Evolutionary conservation across 371 early-diverging fungal genomes (phyloP).

Genomic region (Smittium mucronatum): DNA sequence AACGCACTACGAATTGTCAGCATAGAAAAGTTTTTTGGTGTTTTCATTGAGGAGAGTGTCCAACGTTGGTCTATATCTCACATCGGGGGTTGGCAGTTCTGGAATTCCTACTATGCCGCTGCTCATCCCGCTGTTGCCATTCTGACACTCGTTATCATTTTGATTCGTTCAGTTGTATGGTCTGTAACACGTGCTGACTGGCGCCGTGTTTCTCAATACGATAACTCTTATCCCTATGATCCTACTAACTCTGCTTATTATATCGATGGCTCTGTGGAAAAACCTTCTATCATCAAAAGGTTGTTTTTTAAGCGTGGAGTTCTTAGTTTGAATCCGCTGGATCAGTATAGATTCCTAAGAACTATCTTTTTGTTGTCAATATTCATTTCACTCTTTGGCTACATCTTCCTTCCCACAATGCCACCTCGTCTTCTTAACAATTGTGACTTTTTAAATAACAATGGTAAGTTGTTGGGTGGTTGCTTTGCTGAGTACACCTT

Average conservation of each 20-base stretch:
- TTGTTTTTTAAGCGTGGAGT: not conserved
- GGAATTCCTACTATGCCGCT: slow-evolving; percentile 36
- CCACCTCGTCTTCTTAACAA: slow-evolving; percentile 31
- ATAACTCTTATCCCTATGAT: not conserved
- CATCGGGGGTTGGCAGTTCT: slow-evolving; percentile 29
- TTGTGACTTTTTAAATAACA: slow-evolving; percentile 30
- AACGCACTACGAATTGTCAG: slow-evolving; percentile 30
- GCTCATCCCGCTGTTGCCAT: slow-evolving; percentile 32
- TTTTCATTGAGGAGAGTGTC: slow-evolving; percentile 31
- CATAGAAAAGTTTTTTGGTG: slow-evolving; percentile 24
- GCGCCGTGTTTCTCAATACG: not conserved
- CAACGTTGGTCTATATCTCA: slow-evolving; percentile 27
- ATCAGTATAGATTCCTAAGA: slow-evolving; percentile 33
- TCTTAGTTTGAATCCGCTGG: slow-evolving; percentile 17
- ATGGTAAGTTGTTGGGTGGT: slow-evolving; percentile 27
- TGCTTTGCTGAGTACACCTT: slow-evolving; percentile 26
- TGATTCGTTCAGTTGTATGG: not conserved
- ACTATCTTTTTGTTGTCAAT: slow-evolving; percentile 29
- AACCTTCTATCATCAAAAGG: not conserved
- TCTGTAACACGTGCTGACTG: not conserved
- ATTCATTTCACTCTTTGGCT: slow-evolving; percentile 29
- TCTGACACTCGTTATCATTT: slow-evolving; percentile 21
- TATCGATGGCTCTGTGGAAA: slow-evolving; percentile 14
- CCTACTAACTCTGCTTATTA: not conserved
- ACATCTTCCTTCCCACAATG: slow-evolving; percentile 31